A percentile compares a stretch with the other conserved stretches of the same genome.
phyloP scores from a whole-genome alignment of 495 filamentous ascomycete species.

The Letharia columbiana region DNA sequence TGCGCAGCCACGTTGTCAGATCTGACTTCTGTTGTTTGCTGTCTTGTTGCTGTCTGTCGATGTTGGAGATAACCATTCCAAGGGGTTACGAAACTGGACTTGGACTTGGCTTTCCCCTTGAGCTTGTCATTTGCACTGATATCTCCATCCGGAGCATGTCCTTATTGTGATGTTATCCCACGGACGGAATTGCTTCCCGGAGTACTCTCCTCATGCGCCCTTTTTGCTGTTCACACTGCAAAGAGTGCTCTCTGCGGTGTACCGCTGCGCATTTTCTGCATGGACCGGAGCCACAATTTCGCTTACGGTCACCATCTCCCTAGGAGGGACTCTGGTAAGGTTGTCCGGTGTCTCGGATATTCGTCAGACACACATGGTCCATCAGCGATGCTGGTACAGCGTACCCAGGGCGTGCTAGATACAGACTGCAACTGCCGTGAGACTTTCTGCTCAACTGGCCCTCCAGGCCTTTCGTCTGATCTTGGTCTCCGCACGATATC shows the following conservation, averaged over 20 bases:
- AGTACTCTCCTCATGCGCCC: not conserved
- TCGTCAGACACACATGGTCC: not conserved
- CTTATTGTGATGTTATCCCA: not conserved
- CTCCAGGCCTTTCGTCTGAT: not conserved
- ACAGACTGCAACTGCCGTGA: not conserved
- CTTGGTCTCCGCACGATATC: not conserved
- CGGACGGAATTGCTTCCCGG: not conserved
- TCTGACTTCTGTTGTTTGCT: conserved; percentile 11
- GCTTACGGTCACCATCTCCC: not conserved
- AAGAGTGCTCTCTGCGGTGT: not conserved
- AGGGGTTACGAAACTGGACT: not conserved
- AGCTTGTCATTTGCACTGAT: not conserved
- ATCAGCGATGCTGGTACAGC: not conserved
- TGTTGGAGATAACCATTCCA: not conserved
- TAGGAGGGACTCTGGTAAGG: not conserved
- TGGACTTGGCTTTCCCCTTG: not conserved
- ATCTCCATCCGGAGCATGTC: not conserved
- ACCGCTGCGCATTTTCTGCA: not conserved
- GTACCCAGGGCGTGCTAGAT: not conserved
- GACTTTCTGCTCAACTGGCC: not conserved
- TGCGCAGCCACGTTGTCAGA: not conserved
- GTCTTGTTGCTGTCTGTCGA: conserved; percentile 2
- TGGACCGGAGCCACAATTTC: not conserved
- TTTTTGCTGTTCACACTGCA: not conserved
- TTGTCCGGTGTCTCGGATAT: not conserved